Conservation (phyloP, 805 yeast species). For the Candida hispaniensis region DNA sequence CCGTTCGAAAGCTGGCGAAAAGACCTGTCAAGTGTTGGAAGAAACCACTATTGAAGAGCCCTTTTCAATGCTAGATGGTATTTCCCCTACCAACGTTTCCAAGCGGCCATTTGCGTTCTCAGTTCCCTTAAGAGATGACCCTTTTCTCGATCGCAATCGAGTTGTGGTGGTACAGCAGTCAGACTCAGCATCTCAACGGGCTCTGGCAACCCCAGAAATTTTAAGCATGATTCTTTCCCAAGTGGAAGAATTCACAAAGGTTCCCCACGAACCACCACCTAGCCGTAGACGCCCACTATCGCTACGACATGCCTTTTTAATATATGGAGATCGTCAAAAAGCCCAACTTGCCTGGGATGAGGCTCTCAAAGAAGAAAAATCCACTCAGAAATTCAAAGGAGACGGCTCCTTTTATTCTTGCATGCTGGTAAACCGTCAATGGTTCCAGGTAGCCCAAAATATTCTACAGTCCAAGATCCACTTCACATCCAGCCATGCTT, state of each 20-base stretch:
- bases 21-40: no score
- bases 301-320: slow-evolving; percentile 53
- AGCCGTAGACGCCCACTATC: slow-evolving; percentile 59
- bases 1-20: no score
- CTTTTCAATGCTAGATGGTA: no score
- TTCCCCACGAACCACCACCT: slow-evolving; percentile 56
- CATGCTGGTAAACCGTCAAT: slow-evolving; percentile 54
- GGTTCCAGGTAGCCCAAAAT: slow-evolving; percentile 47
- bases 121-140: slow-evolving; percentile 7
- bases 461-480: slow-evolving; percentile 45
- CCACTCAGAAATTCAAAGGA: slow-evolving; percentile 13
- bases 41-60: no score
- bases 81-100: no score
- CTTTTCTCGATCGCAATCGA: slow-evolving; percentile 10
- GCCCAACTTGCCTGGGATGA: slow-evolving; percentile 40
- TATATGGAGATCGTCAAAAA: slow-evolving; percentile 43
- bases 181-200: slow-evolving; percentile 27
- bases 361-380: slow-evolving; percentile 20
- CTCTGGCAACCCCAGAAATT: slow-evolving; percentile 71
- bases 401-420: slow-evolving; percentile 41
- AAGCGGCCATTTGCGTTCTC: slow-evolving; percentile 9
- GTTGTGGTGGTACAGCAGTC: slow-evolving; percentile 10
- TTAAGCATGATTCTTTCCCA: slow-evolving; percentile 46
- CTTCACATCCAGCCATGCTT: slow-evolving; percentile 41
- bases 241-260: slow-evolving; percentile 44